phyloP scores from a whole-genome alignment of 768 basidiomycete genomes.

The Tricholoma furcatifolium region DNA sequence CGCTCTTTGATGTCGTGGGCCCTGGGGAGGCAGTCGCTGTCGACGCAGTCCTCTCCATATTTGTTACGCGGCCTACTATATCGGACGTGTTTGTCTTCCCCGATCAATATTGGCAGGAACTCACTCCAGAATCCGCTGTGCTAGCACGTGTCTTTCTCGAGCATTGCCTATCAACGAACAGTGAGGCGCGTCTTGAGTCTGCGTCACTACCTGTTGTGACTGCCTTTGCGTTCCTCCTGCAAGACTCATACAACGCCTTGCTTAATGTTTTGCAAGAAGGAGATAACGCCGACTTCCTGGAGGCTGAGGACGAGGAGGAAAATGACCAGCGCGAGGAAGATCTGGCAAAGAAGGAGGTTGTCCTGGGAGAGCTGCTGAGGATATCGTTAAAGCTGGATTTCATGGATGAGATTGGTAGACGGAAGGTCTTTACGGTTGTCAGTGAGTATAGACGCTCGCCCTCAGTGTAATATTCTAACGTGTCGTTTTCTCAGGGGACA shows the following conservation, averaged over 20 bases:
- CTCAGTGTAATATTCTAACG: not conserved
- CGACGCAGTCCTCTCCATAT: constrained; percentile 77
- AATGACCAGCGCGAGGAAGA: constrained; percentile 55
- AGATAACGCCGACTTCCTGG: constrained; percentile 34
- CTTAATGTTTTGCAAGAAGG: constrained; percentile 39
- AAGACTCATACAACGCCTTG: constrained; percentile 71
- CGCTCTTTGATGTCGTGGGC: constrained; percentile 63
- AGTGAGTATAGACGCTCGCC: constrained; percentile 49
- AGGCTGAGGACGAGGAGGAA: constrained; percentile 41
- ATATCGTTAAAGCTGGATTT: constrained; percentile 87
- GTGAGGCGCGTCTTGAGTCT: constrained; percentile 66
- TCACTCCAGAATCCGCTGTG: constrained; percentile 81
- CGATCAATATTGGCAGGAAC: constrained; percentile 73
- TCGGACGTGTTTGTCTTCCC: constrained; percentile 72
- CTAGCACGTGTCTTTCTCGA: constrained; percentile 86
- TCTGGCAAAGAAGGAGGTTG: constrained; percentile 62
- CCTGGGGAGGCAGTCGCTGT: constrained; percentile 72
- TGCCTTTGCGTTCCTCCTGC: constrained; percentile 81
- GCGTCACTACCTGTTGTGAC: constrained; percentile 86
- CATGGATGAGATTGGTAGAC: constrained; percentile 89
- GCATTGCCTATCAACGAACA: constrained; percentile 62
- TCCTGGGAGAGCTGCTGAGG: constrained; percentile 78
- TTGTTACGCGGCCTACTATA: constrained; percentile 69
- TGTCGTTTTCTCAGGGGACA: constrained; percentile 57
- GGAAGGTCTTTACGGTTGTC: constrained; percentile 88